Evolutionary conservation across 495 filamentous ascomycete genomes (phyloP), one percentile per base, ranked within the genome.

Genomic region (Hypoxylon fuscum): DNA sequence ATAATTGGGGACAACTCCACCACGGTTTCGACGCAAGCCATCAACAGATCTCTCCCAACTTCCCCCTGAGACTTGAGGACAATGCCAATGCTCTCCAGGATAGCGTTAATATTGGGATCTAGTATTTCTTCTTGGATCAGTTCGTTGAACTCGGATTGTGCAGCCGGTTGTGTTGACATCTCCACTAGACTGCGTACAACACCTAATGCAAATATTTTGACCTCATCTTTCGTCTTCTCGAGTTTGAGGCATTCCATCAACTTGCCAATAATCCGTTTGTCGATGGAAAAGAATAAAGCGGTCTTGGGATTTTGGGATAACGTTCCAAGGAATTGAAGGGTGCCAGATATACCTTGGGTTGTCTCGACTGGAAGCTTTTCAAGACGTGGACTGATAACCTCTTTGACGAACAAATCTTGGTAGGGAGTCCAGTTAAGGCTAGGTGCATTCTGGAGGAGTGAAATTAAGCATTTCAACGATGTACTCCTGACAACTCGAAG

Each of bases 321-420:
- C 1, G 88, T 89, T 12, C 83, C 81, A 70, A 98, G 87, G 17
- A 99, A 76, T 49, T 87, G 88, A 64, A 96, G 85, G 8, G 91
- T 80, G 1, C 88, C 91, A 6, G 95, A 97, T 14, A 96, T 79
- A 31, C 90, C 88, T 64, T 98, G 94, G 0, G 92, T 90, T 18
- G 90, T 96, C 76, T 99, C 94, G 0, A 85, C 80, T 0, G 94
- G 85, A 46, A 99, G 85, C 59, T 89, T 91, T 3, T 90, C 85
- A 5, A 97, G 77, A 56, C 92, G 83, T 17, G 88, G 89, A 59
- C 85, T 85, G 41, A 98, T 80, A 14, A 95, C 69, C 64, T 96
- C 87, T 8, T 82, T 77, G 51, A 96, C 84, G 43, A 97, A 88
- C 1, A 81, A 68, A 5, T 82, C 76, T 35, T 90, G 80, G 68